Base-by-base conservation (phyloP, 2,329 filamentous ascomycete species). In the Venturia carpophila region DNA sequence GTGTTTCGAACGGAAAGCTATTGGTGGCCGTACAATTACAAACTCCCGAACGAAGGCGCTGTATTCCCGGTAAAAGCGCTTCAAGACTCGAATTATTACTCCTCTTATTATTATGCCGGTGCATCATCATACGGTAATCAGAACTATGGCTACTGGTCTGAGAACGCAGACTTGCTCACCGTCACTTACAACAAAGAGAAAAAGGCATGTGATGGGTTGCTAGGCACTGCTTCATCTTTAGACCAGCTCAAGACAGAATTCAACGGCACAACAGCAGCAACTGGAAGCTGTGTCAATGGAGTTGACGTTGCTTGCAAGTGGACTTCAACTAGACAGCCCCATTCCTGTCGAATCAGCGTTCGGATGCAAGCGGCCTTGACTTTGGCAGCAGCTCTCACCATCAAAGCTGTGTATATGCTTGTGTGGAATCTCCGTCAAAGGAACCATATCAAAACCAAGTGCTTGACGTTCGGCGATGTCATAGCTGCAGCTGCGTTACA, bases 321-420 rank as follows among this genome's bases (percentile, higher is more conserved):
- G 41, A 60, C 66, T 17, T 61, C 68, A 13, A 27, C 63, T 30
- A 34, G 41, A 1, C 24, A 66, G 45, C 61, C 66, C 19, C 52
- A 66, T 2, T 34, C 66, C 27, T 73, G 71, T 64, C 71, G 71
- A n/a, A 63, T 74, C 19, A 73, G 72, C 60, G 67, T 74, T 24
- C 70, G 72, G 17, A 72, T 73, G 69, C 71, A 69, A 45, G 71
- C 71, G 5, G 72, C 70, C 9, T 70, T 74, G 45, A 69, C 72
- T 7, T 68, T 74, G 10, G 67, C 68, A 13, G 68, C 58, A 1
- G 71, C 69, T 63, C 65, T 74, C 17, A 47, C 67, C 6, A 64
- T 71, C 55, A 73, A 73, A 63, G 71, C 72, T 2, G 67, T 67
- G 2, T 74, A 75, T 64, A 74, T 75, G 72, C 60, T 71, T n/a